These are phyloP conservation scores for Phytopythium chamaehyphon DNA, from an alignment of 352 stramenopile species.

Conservation along the genomic window DNA sequence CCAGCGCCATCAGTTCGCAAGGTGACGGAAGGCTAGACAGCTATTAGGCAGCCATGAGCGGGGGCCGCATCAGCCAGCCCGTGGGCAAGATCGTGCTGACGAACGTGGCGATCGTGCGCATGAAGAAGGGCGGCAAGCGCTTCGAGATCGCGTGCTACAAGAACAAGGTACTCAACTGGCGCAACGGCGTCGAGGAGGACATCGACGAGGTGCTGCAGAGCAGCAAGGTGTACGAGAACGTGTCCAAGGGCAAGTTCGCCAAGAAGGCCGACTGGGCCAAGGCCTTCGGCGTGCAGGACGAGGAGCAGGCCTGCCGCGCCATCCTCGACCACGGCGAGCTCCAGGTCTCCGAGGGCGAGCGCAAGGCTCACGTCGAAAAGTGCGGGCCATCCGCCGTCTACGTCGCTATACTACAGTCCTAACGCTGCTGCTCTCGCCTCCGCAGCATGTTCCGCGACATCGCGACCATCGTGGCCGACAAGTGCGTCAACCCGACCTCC, in stretches of 20 bases:
- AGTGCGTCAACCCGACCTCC: slow-evolving; percentile 95
- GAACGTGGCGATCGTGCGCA: slow-evolving; percentile 96
- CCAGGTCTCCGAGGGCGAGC: slow-evolving; percentile 96
- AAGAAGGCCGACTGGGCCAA: slow-evolving; percentile 93
- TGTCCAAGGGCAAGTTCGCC: slow-evolving; percentile 95
- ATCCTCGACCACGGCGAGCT: slow-evolving; percentile 97
- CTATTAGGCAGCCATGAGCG: slow-evolving; percentile 29
- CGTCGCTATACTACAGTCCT: background rate
- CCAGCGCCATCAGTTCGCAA: no score
- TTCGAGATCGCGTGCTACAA: slow-evolving; percentile 99
- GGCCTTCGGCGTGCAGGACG: slow-evolving; percentile 91
- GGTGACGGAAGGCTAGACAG: background rate
- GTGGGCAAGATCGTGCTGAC: slow-evolving; percentile 91
- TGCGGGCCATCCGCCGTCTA: slow-evolving; percentile 15
- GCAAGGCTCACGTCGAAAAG: slow-evolving; percentile 90
- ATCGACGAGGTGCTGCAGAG: slow-evolving; percentile 98
- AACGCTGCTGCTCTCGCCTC: slow-evolving; percentile 7
- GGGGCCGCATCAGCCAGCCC: slow-evolving; percentile 66
- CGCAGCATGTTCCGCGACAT: slow-evolving; percentile 92
- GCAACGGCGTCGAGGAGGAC: slow-evolving; percentile 97
- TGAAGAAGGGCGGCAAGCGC: slow-evolving; percentile 93
- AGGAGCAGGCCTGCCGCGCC: slow-evolving; percentile 88
- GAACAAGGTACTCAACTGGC: slow-evolving; percentile 99
- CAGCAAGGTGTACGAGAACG: slow-evolving; percentile 96
- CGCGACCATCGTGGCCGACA: slow-evolving; percentile 95